phyloP scores from a whole-genome alignment of 257 asterid species.

The Solanum pimpinellifolium region DNA sequence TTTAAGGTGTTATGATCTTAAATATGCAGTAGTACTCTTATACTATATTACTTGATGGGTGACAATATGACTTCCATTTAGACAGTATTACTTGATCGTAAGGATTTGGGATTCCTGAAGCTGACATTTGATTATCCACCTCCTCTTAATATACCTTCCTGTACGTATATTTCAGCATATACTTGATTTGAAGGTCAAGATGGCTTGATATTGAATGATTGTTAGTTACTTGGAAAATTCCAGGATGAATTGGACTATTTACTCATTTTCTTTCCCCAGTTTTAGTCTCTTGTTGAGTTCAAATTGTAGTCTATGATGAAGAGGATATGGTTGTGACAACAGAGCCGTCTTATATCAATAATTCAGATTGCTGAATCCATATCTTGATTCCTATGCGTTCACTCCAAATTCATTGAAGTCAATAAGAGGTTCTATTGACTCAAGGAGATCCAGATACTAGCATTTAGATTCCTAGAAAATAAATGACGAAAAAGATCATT shows the following conservation, averaged over 20 bases:
- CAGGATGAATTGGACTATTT: background rate
- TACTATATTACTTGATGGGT: background rate
- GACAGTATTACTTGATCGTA: background rate
- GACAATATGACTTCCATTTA: background rate
- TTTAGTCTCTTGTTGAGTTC: background rate
- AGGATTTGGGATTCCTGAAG: background rate
- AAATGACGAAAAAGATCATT: background rate
- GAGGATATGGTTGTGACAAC: background rate
- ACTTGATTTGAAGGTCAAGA: background rate
- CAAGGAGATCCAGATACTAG: background rate
- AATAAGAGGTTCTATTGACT: background rate
- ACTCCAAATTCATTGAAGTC: background rate
- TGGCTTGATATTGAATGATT: background rate
- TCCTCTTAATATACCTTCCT: background rate
- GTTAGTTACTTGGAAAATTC: background rate
- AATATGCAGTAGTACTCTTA: background rate
- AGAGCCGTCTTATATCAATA: background rate
- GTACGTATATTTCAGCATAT: background rate
- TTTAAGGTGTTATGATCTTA: background rate
- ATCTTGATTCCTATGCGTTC: background rate
- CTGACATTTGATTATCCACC: background rate
- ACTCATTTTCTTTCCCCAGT: background rate
- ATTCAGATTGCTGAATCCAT: background rate
- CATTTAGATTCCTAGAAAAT: background rate
- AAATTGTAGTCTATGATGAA: background rate